These are phyloP conservation scores for Agapanthus africanus DNA, from an alignment of 106 monocot genomes.

Conservation along the genomic window DNA sequence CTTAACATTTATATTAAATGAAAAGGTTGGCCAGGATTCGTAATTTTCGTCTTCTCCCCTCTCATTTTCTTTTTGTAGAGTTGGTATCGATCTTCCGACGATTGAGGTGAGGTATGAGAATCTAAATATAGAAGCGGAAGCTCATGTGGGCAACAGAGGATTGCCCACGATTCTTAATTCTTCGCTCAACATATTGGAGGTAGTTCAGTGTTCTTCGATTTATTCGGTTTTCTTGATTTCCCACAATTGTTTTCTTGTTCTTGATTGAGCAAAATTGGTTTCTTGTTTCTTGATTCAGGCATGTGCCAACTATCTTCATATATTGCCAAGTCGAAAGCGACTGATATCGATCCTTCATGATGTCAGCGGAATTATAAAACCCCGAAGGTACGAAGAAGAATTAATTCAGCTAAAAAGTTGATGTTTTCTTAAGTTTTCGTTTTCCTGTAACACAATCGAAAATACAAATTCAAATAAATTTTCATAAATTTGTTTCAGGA, in stretches of 20 bases:
- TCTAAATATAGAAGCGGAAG: conserved; percentile 39
- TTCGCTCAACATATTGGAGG: conserved; percentile 40
- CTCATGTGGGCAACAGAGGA: conserved; percentile 46
- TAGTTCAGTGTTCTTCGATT: too few species aligned
- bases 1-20: too few species aligned
- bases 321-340: conserved; percentile 39
- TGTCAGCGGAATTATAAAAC: conserved; percentile 43
- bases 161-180: conserved; percentile 58
- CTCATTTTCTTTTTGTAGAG: conserved; percentile 15
- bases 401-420: not conserved
- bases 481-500: conserved; percentile 18
- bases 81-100: conserved; percentile 62
- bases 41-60: too few species aligned
- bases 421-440: not conserved
- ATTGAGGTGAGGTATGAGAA: conserved; percentile 70
- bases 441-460: not conserved
- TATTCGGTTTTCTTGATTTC: too few species aligned
- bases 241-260: too few species aligned
- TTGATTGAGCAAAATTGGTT: too few species aligned
- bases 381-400: conserved; percentile 20
- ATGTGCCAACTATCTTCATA: conserved; percentile 21
- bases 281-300: conserved; percentile 10
- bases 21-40: too few species aligned
- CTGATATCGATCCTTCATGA: conserved; percentile 33
- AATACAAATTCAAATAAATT: not conserved